Evolutionary conservation across 1,284 basidiomycete genomes (phyloP).

Genomic region (Takashimella koratensis): DNA sequence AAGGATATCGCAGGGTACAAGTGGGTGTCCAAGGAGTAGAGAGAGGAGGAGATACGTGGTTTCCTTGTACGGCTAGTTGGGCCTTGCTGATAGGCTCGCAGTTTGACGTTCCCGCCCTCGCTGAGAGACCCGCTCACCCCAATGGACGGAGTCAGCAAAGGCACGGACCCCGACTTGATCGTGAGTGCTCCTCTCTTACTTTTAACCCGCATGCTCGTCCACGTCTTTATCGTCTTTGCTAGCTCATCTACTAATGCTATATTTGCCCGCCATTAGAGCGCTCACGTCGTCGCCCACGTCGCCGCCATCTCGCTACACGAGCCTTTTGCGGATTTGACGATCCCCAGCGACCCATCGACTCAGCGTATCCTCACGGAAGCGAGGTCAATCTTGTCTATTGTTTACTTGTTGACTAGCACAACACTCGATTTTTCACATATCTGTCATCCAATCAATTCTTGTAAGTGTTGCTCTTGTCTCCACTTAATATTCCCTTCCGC

Average conservation of each 20-base stretch:
- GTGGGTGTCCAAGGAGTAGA: slow-evolving; percentile 6
- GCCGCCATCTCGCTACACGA: slow-evolving; percentile 41
- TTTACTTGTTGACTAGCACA: slow-evolving; percentile 29
- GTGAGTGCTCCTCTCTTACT: slow-evolving; percentile 17
- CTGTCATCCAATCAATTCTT: slow-evolving; percentile 25
- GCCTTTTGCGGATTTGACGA: slow-evolving; percentile 32
- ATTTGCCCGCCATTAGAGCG: slow-evolving; percentile 16
- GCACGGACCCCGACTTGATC: slow-evolving; percentile 35
- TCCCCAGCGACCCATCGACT: slow-evolving; percentile 25
- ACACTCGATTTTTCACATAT: slow-evolving; percentile 28
- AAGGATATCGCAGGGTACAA: slow-evolving; percentile 24
- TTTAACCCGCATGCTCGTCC: neutral
- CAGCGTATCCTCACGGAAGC: slow-evolving; percentile 26
- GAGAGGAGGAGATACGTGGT: neutral
- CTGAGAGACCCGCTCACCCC: slow-evolving; percentile 37
- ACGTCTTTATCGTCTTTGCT: slow-evolving; percentile 2
- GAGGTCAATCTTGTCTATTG: slow-evolving; percentile 26
- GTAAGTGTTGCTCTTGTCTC: slow-evolving; percentile 27
- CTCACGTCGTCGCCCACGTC: slow-evolving; percentile 30
- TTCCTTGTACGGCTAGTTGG: too few relatives aligned
- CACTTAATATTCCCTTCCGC: too few relatives aligned
- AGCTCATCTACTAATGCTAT: neutral
- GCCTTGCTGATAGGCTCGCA: too few relatives aligned
- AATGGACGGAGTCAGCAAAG: slow-evolving; percentile 18
- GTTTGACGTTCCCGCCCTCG: slow-evolving; percentile 25